Conservation (phyloP, 371 early-diverging fungal genomes). For the Mortierella sp. region DNA sequence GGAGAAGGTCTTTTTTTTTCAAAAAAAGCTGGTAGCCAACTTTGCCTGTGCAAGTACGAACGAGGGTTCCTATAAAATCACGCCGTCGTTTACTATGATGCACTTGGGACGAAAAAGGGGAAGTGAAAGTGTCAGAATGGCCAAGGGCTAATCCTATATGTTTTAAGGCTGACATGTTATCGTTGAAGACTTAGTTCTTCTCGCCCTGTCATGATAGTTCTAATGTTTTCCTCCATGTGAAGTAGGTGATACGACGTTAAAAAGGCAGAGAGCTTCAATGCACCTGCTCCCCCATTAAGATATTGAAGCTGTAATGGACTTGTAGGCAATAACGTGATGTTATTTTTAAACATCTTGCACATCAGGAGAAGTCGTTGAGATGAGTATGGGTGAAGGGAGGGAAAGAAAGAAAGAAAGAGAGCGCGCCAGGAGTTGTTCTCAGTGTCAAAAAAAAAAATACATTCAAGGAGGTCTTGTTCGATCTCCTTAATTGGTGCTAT, state of each 20-base stretch:
- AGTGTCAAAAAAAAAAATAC: constrained; percentile 9
- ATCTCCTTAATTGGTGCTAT: background rate
- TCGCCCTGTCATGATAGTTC: too few species aligned
- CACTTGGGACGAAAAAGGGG: background rate
- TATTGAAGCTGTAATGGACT: background rate
- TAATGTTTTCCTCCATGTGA: too few species aligned
- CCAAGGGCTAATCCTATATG: background rate
- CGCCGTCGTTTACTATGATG: background rate
- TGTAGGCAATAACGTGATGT: background rate
- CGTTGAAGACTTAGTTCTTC: background rate
- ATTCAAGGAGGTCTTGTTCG: constrained; percentile 5
- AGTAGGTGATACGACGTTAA: too few species aligned
- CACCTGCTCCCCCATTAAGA: background rate
- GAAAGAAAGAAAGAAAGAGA: background rate
- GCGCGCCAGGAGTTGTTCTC: background rate
- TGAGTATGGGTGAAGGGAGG: background rate
- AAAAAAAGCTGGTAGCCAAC: background rate
- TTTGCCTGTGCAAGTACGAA: background rate
- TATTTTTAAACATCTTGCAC: background rate
- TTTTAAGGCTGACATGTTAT: background rate
- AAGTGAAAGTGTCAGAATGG: background rate
- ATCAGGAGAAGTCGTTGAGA: constrained; percentile 9
- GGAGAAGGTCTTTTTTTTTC: background rate
- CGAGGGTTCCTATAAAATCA: background rate
- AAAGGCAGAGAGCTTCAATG: too few species aligned